Evolutionary conservation across 129 eudicot genomes (phyloP).

Genomic region (Logfia minima): DNA sequence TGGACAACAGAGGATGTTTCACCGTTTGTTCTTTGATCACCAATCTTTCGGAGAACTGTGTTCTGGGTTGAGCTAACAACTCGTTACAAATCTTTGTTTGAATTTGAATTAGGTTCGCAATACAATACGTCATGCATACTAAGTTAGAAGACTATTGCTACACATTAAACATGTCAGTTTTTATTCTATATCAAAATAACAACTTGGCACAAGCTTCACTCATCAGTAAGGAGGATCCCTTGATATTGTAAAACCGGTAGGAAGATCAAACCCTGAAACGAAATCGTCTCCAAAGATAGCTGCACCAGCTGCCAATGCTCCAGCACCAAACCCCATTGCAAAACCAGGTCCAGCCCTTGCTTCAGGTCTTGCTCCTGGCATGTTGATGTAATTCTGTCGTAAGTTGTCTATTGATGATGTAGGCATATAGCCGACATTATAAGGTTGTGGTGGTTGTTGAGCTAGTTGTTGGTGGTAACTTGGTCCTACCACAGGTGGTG

Average conservation of each 20-base stretch:
- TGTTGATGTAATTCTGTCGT: constrained; percentile 55
- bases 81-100: background rate
- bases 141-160: background rate
- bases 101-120: background rate
- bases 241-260: constrained; percentile 52
- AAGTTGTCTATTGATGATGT: constrained; percentile 40
- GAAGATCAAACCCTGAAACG: constrained; percentile 71
- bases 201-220: constrained; percentile 7
- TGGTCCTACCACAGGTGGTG: constrained; percentile 22
- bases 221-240: constrained; percentile 59
- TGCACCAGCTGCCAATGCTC: constrained; percentile 91
- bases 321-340: constrained; percentile 84
- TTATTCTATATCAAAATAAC: background rate
- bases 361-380: constrained; percentile 61
- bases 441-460: constrained; percentile 54
- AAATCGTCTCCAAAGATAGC: constrained; percentile 84
- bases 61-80: background rate
- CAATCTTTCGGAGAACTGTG: too few species aligned
- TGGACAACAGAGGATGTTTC: too few species aligned
- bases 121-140: background rate
- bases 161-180: background rate
- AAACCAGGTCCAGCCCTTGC: constrained; percentile 53
- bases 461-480: constrained; percentile 52
- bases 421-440: constrained; percentile 63
- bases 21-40: background rate